These are phyloP conservation scores for Candida pseudoglaebosa DNA, from an alignment of 805 yeast genomes.

Conservation along the genomic window DNA sequence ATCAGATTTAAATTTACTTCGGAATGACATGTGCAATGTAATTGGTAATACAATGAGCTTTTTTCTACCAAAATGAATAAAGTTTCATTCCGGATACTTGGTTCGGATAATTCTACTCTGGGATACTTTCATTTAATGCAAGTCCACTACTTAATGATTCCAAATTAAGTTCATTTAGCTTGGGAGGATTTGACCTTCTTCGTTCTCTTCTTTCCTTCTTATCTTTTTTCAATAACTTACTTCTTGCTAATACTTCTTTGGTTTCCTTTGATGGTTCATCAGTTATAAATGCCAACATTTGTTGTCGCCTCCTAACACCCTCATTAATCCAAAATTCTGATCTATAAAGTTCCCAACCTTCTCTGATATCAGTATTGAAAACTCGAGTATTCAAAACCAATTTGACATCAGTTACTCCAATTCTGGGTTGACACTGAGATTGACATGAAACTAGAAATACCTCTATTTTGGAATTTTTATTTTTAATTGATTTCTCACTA, in stretches of 20 bases:
- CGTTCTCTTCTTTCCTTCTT: constrained; percentile 40
- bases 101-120: neutral
- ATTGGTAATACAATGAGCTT: too few relatives aligned
- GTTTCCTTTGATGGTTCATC: constrained; percentile 5
- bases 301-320: constrained; percentile 54
- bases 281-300: constrained; percentile 27
- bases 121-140: neutral
- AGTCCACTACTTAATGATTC: neutral
- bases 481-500: constrained; percentile 28
- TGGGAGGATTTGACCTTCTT: constrained; percentile 17
- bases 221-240: constrained; percentile 30
- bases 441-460: constrained; percentile 37
- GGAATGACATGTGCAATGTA: too few relatives aligned
- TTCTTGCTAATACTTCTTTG: constrained; percentile 17
- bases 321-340: constrained; percentile 92
- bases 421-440: constrained; percentile 52
- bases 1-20: too few relatives aligned
- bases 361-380: constrained; percentile 78
- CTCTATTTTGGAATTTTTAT: constrained; percentile 31
- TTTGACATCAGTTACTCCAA: constrained; percentile 75
- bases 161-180: neutral
- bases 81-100: too few relatives aligned
- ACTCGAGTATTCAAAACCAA: constrained; percentile 76
- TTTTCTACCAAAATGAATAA: too few relatives aligned
- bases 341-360: constrained; percentile 92